Evolutionary conservation across 2,329 filamentous ascomycete genomes (phyloP), one percentile per base, ranked within the genome.

Genomic region (Hirsutella rhossiliensis): DNA sequence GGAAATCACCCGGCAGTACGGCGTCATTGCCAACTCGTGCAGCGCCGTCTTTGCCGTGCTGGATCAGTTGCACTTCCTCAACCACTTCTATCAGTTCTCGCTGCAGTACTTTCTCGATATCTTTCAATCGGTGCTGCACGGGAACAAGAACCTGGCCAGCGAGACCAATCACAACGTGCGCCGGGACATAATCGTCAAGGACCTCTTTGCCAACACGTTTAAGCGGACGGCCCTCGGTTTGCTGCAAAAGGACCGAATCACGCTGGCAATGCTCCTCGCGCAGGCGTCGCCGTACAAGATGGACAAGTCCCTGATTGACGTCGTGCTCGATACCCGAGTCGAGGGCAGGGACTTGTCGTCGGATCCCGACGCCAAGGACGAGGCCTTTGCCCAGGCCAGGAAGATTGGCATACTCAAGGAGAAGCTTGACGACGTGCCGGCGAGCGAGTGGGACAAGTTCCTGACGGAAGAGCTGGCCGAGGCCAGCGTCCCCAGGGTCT

Each of bases 51-150:
- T 97, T 62, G 88, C 94, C 29, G 86, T 98, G 13, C 72, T 98
- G 48, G 94, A 98, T 67, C 90, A 98, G 63, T 77, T 98, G 46
- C 90, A 97, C 64, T 94, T 96, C 60, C 82, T 98, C 62, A 96
- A 98, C 63, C 92, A 97, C 71, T 97, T 97, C 67, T 98, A 98
- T 65, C 94, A 97, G 62, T 98, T 98, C 73, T 98, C 92, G 32
- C 75, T 98, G 47, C 89, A 96, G 63, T 98, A 95, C 67, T 98
- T 98, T 67, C 77, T 95, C 44, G 86, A 96, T 61, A 98, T 98
- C 54, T 98, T 98, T 76, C 86, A 94, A 60, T 80, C 84, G 6
- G 92, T 98, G 8, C 74, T 98, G 34, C 84, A 84, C 53, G 76
- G 79, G 46, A 94, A 94, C 63, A 81, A 82, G 56, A 80, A 79